A percentile compares a stretch with the other conserved stretches of the same genome.
Evolutionary conservation across 495 filamentous ascomycete genomes (phyloP).

Genomic region (Penicillium ucsense): DNA sequence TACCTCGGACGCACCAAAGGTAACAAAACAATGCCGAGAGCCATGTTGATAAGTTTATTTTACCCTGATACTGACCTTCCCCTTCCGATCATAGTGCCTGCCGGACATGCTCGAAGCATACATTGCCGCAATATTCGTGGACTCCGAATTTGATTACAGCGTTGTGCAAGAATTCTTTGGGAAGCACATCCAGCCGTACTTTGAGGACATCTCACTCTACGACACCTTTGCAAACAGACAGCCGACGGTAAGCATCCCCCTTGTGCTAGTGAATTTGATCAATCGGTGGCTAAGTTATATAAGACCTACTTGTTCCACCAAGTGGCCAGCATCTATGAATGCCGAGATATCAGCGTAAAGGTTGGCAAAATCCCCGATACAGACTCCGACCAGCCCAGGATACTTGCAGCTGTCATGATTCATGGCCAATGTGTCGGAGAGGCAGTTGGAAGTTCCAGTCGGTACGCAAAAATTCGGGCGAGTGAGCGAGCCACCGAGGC

Average conservation of each 20-base stretch:
- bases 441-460: constrained; percentile 48
- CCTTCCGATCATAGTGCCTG: constrained; percentile 44
- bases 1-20: constrained; percentile 65
- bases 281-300: not conserved
- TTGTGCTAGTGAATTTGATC: not conserved
- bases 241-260: constrained; percentile 45
- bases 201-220: constrained; percentile 81
- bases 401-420: constrained; percentile 68
- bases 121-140: constrained; percentile 83
- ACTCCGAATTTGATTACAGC: constrained; percentile 70
- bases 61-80: too few relatives aligned
- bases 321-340: constrained; percentile 41
- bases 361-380: constrained; percentile 36
- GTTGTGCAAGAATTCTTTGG: constrained; percentile 71
- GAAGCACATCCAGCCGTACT: constrained; percentile 61
- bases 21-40: constrained; percentile 2
- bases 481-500: constrained; percentile 53
- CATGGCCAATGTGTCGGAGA: constrained; percentile 60
- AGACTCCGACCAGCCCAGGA: constrained; percentile 34
- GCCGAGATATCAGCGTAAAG: constrained; percentile 46
- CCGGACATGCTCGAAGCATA: constrained; percentile 87
- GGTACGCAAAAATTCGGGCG: constrained; percentile 65
- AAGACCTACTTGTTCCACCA: constrained; percentile 46
- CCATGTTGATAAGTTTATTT: too few relatives aligned
- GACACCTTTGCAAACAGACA: constrained; percentile 85